Evolutionary conservation across 1,284 basidiomycete species (phyloP).

Genomic region (Ustilago xerochloae): DNA sequence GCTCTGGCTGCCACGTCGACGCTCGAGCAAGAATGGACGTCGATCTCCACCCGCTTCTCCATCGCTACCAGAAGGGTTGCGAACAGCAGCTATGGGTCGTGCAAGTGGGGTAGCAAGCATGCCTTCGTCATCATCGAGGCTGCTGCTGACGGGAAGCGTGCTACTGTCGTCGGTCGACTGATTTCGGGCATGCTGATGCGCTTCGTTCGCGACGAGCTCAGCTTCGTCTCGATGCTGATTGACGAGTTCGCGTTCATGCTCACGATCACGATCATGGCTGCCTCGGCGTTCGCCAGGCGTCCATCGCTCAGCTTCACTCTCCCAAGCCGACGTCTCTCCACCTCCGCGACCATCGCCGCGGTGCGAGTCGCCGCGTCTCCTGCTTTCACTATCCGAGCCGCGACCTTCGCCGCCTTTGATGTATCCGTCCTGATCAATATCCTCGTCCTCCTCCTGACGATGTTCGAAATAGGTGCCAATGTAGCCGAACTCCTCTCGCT

Average conservation of each 20-base stretch:
- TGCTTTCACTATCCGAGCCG: conserved; percentile 47
- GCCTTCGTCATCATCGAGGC: conserved; percentile 40
- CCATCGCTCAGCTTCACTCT: conserved; percentile 55
- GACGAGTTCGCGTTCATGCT: no score
- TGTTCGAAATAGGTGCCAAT: conserved; percentile 73
- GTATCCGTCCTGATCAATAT: conserved; percentile 65
- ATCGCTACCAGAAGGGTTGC: conserved; percentile 25
- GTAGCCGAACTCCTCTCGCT: conserved; percentile 89
- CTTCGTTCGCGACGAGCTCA: neutral
- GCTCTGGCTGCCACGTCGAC: conserved; percentile 40
- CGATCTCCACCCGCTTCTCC: conserved; percentile 16
- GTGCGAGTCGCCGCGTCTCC: conserved; percentile 24
- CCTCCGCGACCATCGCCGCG: conserved; percentile 27
- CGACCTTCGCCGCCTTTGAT: conserved; percentile 63
- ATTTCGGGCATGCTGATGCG: conserved; percentile 17
- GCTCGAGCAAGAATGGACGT: conserved; percentile 34
- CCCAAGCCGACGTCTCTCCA: conserved; percentile 49
- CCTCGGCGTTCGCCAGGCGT: conserved; percentile 13
- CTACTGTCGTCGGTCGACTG: conserved; percentile 21
- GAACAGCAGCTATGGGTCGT: conserved; percentile 15
- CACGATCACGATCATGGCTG: conserved; percentile 22
- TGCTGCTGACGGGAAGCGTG: conserved; percentile 27
- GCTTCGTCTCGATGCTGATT: conserved; percentile 1
- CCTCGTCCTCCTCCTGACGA: conserved; percentile 57
- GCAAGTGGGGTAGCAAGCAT: conserved; percentile 48